These are phyloP conservation scores for Fusarium subtropicale DNA, from an alignment of 2,329 filamentous ascomycete genomes.

Conservation along the genomic window DNA sequence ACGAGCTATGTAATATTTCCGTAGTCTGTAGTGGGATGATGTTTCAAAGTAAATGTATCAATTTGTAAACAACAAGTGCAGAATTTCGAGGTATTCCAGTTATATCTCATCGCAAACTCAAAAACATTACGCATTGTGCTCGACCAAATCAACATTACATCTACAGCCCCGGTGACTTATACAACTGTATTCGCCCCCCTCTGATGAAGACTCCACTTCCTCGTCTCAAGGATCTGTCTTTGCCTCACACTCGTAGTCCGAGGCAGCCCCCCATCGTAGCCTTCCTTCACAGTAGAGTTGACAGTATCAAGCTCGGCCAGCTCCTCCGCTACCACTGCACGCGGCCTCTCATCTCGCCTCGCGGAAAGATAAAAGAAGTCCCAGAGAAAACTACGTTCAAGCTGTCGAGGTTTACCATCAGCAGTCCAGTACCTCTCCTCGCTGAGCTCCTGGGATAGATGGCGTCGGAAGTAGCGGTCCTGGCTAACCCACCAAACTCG, in stretches of 20 bases:
- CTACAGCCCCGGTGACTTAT: neutral
- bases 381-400: slow-evolving; percentile 57
- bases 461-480: slow-evolving; percentile 59
- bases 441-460: slow-evolving; percentile 60
- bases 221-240: slow-evolving; percentile 41
- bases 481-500: slow-evolving; percentile 62
- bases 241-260: slow-evolving; percentile 35
- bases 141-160: neutral
- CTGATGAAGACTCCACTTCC: slow-evolving; percentile 43
- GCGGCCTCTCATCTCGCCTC: slow-evolving; percentile 48
- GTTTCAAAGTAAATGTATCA: neutral
- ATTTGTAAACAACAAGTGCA: neutral
- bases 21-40: accelerated
- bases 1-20: neutral
- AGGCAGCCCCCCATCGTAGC: slow-evolving; percentile 1
- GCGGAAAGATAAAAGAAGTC: slow-evolving; percentile 59
- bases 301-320: slow-evolving; percentile 38
- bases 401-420: slow-evolving; percentile 56
- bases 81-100: neutral
- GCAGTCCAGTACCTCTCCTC: slow-evolving; percentile 62
- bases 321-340: slow-evolving; percentile 15
- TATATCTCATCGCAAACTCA: neutral
- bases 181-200: slow-evolving; percentile 16
- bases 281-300: slow-evolving; percentile 34
- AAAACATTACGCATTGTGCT: neutral